Base-by-base conservation (phyloP, 176 grass and related monocot species). In the Avena atlantica region DNA sequence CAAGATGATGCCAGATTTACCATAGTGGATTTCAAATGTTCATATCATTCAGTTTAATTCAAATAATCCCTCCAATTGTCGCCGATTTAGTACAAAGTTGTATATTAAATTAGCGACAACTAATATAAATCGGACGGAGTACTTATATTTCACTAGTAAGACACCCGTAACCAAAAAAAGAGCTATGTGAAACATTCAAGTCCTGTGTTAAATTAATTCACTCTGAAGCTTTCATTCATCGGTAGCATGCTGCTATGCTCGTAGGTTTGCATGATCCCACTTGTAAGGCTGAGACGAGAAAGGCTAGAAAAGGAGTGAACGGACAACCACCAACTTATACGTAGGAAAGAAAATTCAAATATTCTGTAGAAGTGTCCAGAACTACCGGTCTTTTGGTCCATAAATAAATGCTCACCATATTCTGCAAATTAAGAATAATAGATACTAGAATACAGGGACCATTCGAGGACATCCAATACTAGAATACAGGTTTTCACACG, bases 341-440 rank as follows among this genome's bases (percentile, higher is more conserved):
- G 58, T 61, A 21, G 60, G 60, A n/a, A 63, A 63, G 40, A 42
- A 37, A 56, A 82, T 34, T 37, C 19, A 70, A 83, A 70, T 71
- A 57, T 31, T 42, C 48, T 70, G 79, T 8, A 36, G 45, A 50
- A 52, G 4, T 34, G 31, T 21, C 48, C 49, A 83, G 11, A 23
- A 74, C 42, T 74, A 42, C 29, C 64, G 10, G n/a, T 50, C 42
- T 50, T 62, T 66, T 81, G 24, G n/a, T 81, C 23, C 78, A 74
- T n/a, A 44, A 73, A 58, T 53, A 84, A 84, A 84, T 7, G n/a
- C 8, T 45, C 21, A 70, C 80, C 25, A 36, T 52, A 62, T 70
- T 70, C 62, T 68, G 5, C 80, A 82, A 68, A 53, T 79, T 27
- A 82, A 51, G 15, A 12, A 53, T 53, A 81, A n/a, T 25, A 81